Evolutionary conservation across 108 stramenopile species (phyloP), one percentile per base, ranked within the genome.

Genomic region (Nannochloropsis oceanica): DNA sequence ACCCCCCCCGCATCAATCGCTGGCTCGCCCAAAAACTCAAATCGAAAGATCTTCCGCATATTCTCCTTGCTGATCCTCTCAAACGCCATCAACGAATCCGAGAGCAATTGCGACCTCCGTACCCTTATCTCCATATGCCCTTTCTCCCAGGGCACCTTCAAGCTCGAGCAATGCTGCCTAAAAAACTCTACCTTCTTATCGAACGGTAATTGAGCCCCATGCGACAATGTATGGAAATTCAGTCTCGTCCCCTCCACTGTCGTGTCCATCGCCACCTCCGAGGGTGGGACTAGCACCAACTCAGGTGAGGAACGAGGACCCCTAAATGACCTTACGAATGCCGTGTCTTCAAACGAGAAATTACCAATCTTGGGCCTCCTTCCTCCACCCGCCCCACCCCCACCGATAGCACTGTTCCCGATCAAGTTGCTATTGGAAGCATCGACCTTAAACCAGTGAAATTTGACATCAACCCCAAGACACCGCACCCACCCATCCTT

Each of bases 401-500:
- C 59, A n/a, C 59, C 24, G 5, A n/a, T n/a, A 3, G n/a, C 14
- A 59, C 50, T 84, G 26, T 83, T 50, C 18, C 44, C 86, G 13
- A 59, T 46, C 50, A 44, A 46, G 7, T 85, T 81, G 11, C 81
- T 26, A 27, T 43, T 86, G n/a, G 43, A 85, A 22, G 80, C 87
- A 43, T 85, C 50, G 44, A 86, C 80, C 13, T 82, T 80, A 8
- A 85, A 88, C 90, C 90, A 90, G 83, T 90, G 90, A 27, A 90
- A 90, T 84, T 89, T 86, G 8, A 90, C 42, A 79, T 90, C 90
- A 22, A 59, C 81, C 24, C 88, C 90, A 42, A 90, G 82, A 79
- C 90, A 89, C 42, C 90, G 79, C 88, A 90, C 87, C 90, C 90
- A 90, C 18, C 90, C 90, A 42, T 89, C 90, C 88, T 90, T 90